Base-by-base conservation (phyloP, 768 basidiomycete species). In the Suillus occidentalis region DNA sequence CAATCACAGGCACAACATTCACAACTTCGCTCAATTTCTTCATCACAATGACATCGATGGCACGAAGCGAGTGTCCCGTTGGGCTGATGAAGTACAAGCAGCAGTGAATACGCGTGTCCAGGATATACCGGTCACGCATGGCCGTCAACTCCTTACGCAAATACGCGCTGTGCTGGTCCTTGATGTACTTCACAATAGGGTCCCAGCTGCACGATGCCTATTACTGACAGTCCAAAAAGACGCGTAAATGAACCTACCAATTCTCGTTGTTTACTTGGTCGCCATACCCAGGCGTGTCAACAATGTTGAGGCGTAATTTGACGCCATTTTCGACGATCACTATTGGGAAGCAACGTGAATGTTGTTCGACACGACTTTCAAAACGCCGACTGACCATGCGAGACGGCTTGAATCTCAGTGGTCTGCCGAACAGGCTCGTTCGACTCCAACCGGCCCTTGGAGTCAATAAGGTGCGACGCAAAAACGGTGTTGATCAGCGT, bases 261-360 rank as follows among this genome's bases (percentile, higher is more conserved):
- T 92, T 92, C 78, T 99, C 97, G 78, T 99, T 99, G 87, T 99
- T 97, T 76, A 99, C 88, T 73, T 95, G 94, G 85, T 99, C 97
- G 56, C 96, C 97, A 72, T 96, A 99, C 42, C 97, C 97, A 61
- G 97, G 97, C 13, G 97, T 99, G 79, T 99, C 97, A 70, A 99
- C 94, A 69, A 99, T 98, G 84, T 98, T 99, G 73, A 99, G 82
- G 60, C 94, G 87, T 66, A 99, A 86, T 75, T 88, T 90, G 66
- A 99, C 97, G 63, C 94, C 94, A 69, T 99, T 98, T 79, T 99
- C 97, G 62, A 90, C 89, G 71, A 99, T 95, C 68, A 97, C 96
- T 99, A 28, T 64, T 61, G 58, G 14, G 52, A 45, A 28, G 9
- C 28, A 28, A 62, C 57, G 62, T 74, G 55, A 71, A 67, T 53